Percentiles rank a stretch among this genome's conserved stretches.
Evolutionary conservation across 805 yeast species (phyloP).

Genomic region (Hanseniaspora taiwanica): DNA sequence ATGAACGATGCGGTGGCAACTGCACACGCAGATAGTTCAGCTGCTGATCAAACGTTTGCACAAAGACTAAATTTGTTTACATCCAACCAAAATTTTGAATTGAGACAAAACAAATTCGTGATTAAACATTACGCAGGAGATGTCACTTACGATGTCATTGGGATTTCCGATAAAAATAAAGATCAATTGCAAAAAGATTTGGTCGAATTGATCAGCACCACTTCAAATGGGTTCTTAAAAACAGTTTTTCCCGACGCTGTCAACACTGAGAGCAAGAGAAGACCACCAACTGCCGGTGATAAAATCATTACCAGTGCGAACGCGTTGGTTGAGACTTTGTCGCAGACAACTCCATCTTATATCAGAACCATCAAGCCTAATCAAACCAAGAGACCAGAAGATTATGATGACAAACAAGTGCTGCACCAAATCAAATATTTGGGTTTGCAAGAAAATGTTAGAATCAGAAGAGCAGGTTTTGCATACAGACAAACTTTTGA

Average conservation of each 20-base stretch:
- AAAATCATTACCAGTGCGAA: constrained; percentile 89
- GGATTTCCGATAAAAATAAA: constrained; percentile 94
- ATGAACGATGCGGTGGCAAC: constrained; percentile 95
- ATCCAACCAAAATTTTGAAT: constrained; percentile 74
- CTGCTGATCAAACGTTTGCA: constrained; percentile 93
- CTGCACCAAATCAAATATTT: constrained; percentile 91
- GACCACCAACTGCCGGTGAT: constrained; percentile 95
- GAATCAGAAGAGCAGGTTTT: constrained; percentile 96
- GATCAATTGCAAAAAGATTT: constrained; percentile 86
- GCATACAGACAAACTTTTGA: constrained; percentile 96
- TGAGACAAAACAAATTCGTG: constrained; percentile 74
- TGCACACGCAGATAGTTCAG: constrained; percentile 93
- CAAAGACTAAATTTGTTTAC: constrained; percentile 81
- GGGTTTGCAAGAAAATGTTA: constrained; percentile 91
- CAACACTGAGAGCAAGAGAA: constrained; percentile 55
- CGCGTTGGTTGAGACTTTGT: constrained; percentile 73
- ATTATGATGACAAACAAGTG: constrained; percentile 79
- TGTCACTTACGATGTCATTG: constrained; percentile 77
- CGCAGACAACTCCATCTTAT: constrained; percentile 87
- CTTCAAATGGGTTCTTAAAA: constrained; percentile 50
- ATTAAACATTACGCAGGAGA: constrained; percentile 98
- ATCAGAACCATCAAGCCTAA: constrained; percentile 97
- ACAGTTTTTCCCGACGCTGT: constrained; percentile 51
- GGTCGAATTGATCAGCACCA: constrained; percentile 61
- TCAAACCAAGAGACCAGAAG: constrained; percentile 80